These are phyloP conservation scores for Dendrocalamus sinicus DNA, from an alignment of 176 grass and related monocot species.

Conservation along the genomic window DNA sequence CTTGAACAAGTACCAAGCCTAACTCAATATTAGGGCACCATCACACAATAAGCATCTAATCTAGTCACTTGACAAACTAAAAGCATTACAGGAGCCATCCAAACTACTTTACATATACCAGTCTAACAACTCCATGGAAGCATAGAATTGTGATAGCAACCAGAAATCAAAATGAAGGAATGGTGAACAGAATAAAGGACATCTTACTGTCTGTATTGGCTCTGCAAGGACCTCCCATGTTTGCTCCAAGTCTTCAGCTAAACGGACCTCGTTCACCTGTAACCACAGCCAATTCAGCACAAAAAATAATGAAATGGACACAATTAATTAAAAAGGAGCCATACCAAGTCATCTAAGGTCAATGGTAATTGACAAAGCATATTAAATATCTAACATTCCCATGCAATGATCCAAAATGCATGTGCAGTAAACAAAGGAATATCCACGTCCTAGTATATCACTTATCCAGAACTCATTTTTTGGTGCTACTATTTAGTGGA, in stretches of 20 bases:
- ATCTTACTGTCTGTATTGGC: constrained; percentile 83
- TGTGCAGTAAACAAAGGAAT: constrained; percentile 24
- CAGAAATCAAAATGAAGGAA: constrained; percentile 13
- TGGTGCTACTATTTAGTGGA: background rate
- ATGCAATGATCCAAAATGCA: constrained; percentile 19
- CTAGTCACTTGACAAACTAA: background rate
- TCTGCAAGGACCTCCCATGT: constrained; percentile 97
- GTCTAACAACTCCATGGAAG: constrained; percentile 11
- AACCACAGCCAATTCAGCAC: constrained; percentile 10
- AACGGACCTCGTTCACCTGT: constrained; percentile 73
- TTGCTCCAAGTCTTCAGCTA: constrained; percentile 83
- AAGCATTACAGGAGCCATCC: constrained; percentile 13
- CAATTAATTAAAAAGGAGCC: background rate
- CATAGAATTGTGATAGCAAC: background rate
- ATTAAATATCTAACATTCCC: background rate
- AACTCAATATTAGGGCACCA: constrained; percentile 7
- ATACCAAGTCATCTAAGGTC: constrained; percentile 17
- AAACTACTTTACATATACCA: background rate
- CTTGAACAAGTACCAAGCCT: background rate
- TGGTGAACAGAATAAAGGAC: background rate
- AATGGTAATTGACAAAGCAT: background rate
- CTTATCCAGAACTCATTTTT: background rate
- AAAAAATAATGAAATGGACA: background rate
- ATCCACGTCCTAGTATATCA: background rate
- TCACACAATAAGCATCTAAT: constrained; percentile 12